Evolutionary conservation across 495 filamentous ascomycete genomes (phyloP).

Genomic region (Daldinia grandis): DNA sequence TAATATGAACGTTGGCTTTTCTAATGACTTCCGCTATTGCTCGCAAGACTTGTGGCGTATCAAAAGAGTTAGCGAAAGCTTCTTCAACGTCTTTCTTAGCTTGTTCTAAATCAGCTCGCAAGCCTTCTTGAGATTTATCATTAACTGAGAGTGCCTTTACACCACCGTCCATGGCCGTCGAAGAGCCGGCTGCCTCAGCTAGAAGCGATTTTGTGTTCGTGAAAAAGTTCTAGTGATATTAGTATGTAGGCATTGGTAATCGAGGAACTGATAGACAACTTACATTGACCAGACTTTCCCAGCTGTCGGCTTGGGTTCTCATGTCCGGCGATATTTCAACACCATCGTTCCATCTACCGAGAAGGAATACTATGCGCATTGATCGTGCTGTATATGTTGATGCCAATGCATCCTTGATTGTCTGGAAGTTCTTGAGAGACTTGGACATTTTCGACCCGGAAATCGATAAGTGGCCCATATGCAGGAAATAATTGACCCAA

Average conservation of each 20-base stretch:
- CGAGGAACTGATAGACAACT: constrained; percentile 26
- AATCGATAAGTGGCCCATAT: constrained; percentile 95
- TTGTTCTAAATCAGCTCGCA: constrained; percentile 61
- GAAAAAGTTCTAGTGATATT: constrained; percentile 79
- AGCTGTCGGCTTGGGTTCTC: constrained; percentile 72
- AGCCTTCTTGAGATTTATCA: constrained; percentile 36
- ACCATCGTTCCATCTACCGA: constrained; percentile 88
- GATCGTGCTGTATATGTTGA: constrained; percentile 79
- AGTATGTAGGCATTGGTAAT: constrained; percentile 2
- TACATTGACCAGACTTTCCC: constrained; percentile 81
- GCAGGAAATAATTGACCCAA: constrained; percentile 96
- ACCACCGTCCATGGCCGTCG: constrained; percentile 45
- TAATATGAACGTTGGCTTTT: constrained; percentile 76
- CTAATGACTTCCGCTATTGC: constrained; percentile 77
- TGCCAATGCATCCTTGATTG: constrained; percentile 83
- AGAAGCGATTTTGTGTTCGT: constrained; percentile 73
- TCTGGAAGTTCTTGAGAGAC: constrained; percentile 96
- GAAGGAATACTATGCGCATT: constrained; percentile 86
- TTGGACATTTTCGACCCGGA: constrained; percentile 95
- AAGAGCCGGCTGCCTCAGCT: constrained; percentile 49
- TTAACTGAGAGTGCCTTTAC: constrained; percentile 55
- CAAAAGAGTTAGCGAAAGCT: constrained; percentile 86
- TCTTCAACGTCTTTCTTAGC: constrained; percentile 70
- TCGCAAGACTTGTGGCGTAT: constrained; percentile 81
- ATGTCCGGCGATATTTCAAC: constrained; percentile 90